These are phyloP conservation scores for Neurospora sp. DNA, from an alignment of 2,329 filamentous ascomycete species.

Conservation along the genomic window DNA sequence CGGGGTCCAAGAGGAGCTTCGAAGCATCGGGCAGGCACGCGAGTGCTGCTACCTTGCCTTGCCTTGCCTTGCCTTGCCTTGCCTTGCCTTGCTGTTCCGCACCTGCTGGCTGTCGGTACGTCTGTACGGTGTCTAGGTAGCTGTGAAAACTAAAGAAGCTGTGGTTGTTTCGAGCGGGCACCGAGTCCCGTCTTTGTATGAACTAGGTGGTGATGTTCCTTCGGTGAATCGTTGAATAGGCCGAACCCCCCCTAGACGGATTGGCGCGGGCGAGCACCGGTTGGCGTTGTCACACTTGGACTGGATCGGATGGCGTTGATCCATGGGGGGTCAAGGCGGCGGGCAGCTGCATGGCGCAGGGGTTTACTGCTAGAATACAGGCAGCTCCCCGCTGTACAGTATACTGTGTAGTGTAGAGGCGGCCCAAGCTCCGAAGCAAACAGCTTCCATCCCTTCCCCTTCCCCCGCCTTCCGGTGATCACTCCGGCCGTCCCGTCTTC, in stretches of 20 bases:
- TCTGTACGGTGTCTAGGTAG: neutral
- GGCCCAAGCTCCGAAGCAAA: neutral
- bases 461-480: neutral
- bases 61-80: neutral
- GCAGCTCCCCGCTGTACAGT: neutral
- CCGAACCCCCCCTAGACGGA: neutral
- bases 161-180: neutral
- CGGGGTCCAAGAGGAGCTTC: constrained; percentile 6
- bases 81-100: neutral
- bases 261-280: neutral
- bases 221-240: neutral
- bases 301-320: neutral
- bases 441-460: neutral
- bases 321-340: neutral
- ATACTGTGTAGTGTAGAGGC: neutral
- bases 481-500: neutral
- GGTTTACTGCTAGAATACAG: neutral
- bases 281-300: neutral
- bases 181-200: neutral
- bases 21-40: constrained; percentile 2
- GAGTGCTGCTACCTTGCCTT: neutral
- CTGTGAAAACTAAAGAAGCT: neutral
- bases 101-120: neutral
- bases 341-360: neutral
- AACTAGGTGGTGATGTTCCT: neutral